Evolutionary conservation across 768 basidiomycete species (phyloP).

Genomic region (Lentinula raphanica): DNA sequence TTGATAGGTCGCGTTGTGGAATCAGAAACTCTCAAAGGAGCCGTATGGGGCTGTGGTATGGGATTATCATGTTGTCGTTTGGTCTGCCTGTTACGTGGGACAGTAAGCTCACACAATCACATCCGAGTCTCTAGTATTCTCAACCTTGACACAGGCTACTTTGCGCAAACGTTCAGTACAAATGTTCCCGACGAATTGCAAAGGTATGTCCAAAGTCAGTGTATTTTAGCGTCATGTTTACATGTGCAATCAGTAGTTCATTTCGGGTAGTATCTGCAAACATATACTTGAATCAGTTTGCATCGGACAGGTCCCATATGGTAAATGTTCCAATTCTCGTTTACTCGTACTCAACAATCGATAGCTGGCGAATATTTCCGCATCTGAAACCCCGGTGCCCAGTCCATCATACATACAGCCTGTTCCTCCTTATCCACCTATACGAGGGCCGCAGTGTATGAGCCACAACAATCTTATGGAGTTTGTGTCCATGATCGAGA

Average conservation of each 20-base stretch:
- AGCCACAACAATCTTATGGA: slow-evolving; percentile 51
- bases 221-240: too few relatives aligned
- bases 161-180: slow-evolving; percentile 38
- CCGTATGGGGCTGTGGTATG: slow-evolving; percentile 46
- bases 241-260: slow-evolving; percentile 29
- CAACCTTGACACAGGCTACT: slow-evolving; percentile 33
- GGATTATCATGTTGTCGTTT: slow-evolving; percentile 68
- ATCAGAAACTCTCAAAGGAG: slow-evolving; percentile 41
- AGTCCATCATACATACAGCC: slow-evolving; percentile 31
- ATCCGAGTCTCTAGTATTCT: slow-evolving; percentile 10
- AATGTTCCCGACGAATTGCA: slow-evolving; percentile 31
- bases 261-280: slow-evolving; percentile 57
- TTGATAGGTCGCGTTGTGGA: slow-evolving; percentile 58
- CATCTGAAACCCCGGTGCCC: neutral
- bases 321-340: slow-evolving; percentile 28
- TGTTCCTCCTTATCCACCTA: slow-evolving; percentile 45
- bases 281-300: slow-evolving; percentile 53
- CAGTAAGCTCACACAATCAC: slow-evolving; percentile 28
- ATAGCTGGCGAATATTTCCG: neutral
- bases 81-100: slow-evolving; percentile 43
- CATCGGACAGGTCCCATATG: slow-evolving; percentile 77
- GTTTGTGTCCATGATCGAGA: slow-evolving; percentile 52
- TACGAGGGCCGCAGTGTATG: slow-evolving; percentile 40
- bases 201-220: slow-evolving; percentile 31
- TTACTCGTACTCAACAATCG: neutral